These are phyloP conservation scores for Zychaea mexicana DNA, from an alignment of 371 early-diverging fungal species.

Conservation along the genomic window DNA sequence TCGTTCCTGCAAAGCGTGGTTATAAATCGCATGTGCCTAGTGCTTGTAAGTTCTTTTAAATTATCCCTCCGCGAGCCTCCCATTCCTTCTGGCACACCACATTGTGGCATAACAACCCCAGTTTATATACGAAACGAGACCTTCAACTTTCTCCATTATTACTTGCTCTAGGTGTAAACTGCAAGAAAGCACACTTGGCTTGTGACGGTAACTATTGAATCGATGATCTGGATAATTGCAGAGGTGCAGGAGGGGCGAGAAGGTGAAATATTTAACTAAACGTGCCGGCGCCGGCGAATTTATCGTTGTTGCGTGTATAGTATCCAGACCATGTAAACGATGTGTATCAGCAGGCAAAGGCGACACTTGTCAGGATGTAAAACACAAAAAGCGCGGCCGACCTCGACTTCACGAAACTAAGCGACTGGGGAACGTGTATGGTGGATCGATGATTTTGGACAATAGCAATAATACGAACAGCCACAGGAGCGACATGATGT, in stretches of 20 bases:
- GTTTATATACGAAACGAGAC: too few species aligned
- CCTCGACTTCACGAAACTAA: constrained; percentile 60
- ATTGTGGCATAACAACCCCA: too few species aligned
- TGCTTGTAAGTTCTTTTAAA: constrained; percentile 20
- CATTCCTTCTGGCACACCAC: too few species aligned
- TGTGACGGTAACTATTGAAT: constrained; percentile 51
- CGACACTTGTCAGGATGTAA: constrained; percentile 69
- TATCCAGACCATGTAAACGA: constrained; percentile 69
- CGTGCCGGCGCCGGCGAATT: constrained; percentile 7
- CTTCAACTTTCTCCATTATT: too few species aligned
- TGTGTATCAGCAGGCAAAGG: constrained; percentile 64
- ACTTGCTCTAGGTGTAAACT: constrained; percentile 54
- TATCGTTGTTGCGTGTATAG: constrained; percentile 49
- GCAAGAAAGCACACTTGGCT: constrained; percentile 72
- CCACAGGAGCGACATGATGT: background rate
- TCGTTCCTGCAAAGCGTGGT: constrained; percentile 22
- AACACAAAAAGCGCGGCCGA: constrained; percentile 76
- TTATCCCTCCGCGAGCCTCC: background rate
- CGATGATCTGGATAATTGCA: background rate
- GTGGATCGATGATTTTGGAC: constrained; percentile 6
- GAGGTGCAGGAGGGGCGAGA: too few species aligned
- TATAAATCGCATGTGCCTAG: constrained; percentile 23
- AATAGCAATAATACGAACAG: background rate
- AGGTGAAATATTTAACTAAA: too few species aligned
- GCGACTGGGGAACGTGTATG: background rate